These are phyloP conservation scores for Dendrobium huoshanense DNA, from an alignment of 106 monocot species.

Conservation along the genomic window DNA sequence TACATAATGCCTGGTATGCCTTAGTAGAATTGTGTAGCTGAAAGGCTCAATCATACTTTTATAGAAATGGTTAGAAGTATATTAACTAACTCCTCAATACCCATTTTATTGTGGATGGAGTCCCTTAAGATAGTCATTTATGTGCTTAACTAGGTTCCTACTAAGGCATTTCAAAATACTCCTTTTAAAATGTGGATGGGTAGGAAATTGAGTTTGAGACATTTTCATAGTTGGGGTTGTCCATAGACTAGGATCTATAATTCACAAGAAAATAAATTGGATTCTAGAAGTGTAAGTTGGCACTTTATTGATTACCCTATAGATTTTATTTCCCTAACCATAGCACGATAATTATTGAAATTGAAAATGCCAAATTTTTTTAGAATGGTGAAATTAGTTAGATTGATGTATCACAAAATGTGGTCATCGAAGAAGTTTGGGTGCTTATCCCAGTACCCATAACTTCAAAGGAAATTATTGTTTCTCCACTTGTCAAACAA, in stretches of 20 bases:
- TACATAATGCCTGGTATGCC: too few relatives aligned
- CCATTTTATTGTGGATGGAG: too few relatives aligned
- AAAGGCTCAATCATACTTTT: too few relatives aligned
- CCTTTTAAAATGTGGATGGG: too few relatives aligned
- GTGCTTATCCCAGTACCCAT: background rate
- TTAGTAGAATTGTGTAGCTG: too few relatives aligned
- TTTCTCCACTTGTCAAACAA: background rate
- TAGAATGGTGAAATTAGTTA: background rate
- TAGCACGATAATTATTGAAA: background rate
- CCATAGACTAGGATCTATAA: conserved; percentile 1
- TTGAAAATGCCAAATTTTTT: background rate
- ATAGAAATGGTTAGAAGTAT: too few relatives aligned
- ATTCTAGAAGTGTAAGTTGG: too few relatives aligned
- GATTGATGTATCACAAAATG: background rate
- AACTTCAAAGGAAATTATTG: background rate
- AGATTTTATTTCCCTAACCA: conserved; percentile 5
- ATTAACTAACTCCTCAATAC: too few relatives aligned
- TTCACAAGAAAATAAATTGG: background rate
- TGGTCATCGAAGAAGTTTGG: background rate
- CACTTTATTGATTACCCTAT: too few relatives aligned
- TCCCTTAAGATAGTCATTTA: too few relatives aligned
- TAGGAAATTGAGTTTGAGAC: background rate
- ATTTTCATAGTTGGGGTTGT: conserved; percentile 10
- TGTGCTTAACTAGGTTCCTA: too few relatives aligned
- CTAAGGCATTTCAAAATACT: too few relatives aligned